phyloP scores from a whole-genome alignment of 1,284 basidiomycete genomes.

The Phenoliferia sp. region DNA sequence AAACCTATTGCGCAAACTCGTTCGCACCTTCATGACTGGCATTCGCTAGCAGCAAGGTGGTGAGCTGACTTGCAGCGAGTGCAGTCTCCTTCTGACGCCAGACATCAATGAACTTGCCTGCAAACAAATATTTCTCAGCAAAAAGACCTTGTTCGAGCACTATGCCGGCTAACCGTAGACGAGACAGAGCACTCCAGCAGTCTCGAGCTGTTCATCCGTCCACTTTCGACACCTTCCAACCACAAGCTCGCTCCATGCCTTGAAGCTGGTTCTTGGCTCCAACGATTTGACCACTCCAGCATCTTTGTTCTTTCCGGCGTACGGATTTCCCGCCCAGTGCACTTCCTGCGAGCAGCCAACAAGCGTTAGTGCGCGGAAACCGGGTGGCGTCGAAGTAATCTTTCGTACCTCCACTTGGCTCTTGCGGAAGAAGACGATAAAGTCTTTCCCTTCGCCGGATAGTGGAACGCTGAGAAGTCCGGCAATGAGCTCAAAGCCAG shows the following conservation, averaged over 20 bases:
- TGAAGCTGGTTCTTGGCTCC: constrained; percentile 75
- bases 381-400: no score
- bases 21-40: constrained; percentile 61
- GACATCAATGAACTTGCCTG: constrained; percentile 44
- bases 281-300: constrained; percentile 46
- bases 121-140: no score
- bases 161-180: constrained; percentile 72
- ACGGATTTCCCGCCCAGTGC: constrained; percentile 74
- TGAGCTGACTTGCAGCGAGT: constrained; percentile 69
- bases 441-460: constrained; percentile 41
- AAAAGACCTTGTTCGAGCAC: no score
- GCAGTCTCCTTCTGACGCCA: constrained; percentile 82
- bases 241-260: constrained; percentile 71
- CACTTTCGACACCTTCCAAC: constrained; percentile 67
- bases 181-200: constrained; percentile 74
- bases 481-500: constrained; percentile 66
- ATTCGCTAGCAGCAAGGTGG: constrained; percentile 58
- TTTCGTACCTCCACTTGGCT: constrained; percentile 55
- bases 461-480: constrained; percentile 71
- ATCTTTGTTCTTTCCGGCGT: constrained; percentile 46
- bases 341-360: constrained; percentile 55
- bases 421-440: constrained; percentile 75
- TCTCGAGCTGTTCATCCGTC: constrained; percentile 79
- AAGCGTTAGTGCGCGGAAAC: no score
- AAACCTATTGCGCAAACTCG: no score